Evolutionary conservation across 2,329 filamentous ascomycete species (phyloP), one percentile per base, ranked within the genome.

Genomic region (Calonectria naviculata): DNA sequence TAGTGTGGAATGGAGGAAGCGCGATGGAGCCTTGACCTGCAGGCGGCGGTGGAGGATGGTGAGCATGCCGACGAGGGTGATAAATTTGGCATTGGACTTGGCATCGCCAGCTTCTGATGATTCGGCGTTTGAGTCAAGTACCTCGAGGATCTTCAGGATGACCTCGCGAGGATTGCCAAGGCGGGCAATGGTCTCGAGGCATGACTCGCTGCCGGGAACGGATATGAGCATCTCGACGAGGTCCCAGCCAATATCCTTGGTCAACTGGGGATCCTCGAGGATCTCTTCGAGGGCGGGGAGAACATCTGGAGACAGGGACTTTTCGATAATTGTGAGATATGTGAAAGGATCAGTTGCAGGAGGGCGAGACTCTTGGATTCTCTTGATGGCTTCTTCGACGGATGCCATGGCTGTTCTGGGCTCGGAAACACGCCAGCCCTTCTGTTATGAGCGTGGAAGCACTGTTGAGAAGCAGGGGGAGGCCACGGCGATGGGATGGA

Each of bases 201-300:
- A 95, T 56, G 87, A 83, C 75, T 93, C 91, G n/a, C 92, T 92
- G 15, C 88, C 90, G 1, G 93, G 87, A 6, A 95, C 84, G 41
- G 90, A 87, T 28, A 95, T 87, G 5, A 97, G 88, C 78, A 94
- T 90, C 79, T 93, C 92, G 26, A 97, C 92, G 63, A 96, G 85
- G 80, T 97, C 94, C 94, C 94, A 97, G 61, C 94, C 94, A 77
- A 96, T 95, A 68, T 94, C 93, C 71, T 89, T 89, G 3, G 93
- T 94, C 68, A 95, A 85, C 69, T 89, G 86, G 12, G 87, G 85
- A 86, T 94, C 91, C 80, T 93, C 90, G 21, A 94, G 86, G 41
- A 94, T 90, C 26, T 92, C 87, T 75, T 94, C 89, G 54, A 96
- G 86, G 4, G 89, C 84, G 1, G 93, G 92, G 49, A 96, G 85